These are phyloP conservation scores for Gossypium herbaceum DNA, from an alignment of 345 rosid species.

Conservation along the genomic window DNA sequence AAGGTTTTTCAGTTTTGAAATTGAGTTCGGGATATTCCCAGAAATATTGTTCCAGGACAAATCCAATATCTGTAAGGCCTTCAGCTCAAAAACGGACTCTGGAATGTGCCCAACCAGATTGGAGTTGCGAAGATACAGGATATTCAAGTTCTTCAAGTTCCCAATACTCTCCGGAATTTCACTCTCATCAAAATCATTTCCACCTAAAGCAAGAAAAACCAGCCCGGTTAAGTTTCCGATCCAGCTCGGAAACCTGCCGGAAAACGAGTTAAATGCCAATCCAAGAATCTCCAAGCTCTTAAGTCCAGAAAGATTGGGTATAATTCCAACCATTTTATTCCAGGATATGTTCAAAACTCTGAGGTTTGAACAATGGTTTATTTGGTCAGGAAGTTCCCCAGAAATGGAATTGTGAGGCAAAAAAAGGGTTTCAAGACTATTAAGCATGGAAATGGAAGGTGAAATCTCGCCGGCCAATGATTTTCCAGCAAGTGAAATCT, in stretches of 20 bases:
- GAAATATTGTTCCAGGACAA: conserved; percentile 48
- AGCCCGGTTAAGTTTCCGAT: conserved; percentile 54
- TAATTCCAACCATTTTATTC: conserved; percentile 44
- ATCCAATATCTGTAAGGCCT: conserved; percentile 46
- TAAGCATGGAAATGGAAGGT: conserved; percentile 46
- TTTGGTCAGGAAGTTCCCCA: conserved; percentile 53
- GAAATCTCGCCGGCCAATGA: conserved; percentile 64
- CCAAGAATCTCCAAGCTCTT: conserved; percentile 49
- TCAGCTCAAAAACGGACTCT: conserved; percentile 45
- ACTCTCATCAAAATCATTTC: conserved; percentile 42
- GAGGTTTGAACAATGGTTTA: conserved; percentile 46
- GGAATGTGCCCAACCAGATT: conserved; percentile 60
- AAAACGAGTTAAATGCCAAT: conserved; percentile 42
- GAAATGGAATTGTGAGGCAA: conserved; percentile 47
- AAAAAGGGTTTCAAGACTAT: conserved; percentile 37
- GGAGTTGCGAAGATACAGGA: conserved; percentile 39
- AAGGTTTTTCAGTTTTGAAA: conserved; percentile 51
- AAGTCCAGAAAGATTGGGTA: conserved; percentile 64
- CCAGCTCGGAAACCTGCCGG: conserved; percentile 65
- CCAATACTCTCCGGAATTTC: conserved; percentile 59
- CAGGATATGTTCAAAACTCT: conserved; percentile 50
- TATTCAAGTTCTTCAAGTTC: conserved; percentile 58
- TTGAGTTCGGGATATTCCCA: conserved; percentile 49
- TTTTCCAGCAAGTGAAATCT: conserved; percentile 40
- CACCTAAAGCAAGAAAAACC: conserved; percentile 41